Conservation (phyloP, 805 yeast species). For the Henningerozyma blattae region DNA sequence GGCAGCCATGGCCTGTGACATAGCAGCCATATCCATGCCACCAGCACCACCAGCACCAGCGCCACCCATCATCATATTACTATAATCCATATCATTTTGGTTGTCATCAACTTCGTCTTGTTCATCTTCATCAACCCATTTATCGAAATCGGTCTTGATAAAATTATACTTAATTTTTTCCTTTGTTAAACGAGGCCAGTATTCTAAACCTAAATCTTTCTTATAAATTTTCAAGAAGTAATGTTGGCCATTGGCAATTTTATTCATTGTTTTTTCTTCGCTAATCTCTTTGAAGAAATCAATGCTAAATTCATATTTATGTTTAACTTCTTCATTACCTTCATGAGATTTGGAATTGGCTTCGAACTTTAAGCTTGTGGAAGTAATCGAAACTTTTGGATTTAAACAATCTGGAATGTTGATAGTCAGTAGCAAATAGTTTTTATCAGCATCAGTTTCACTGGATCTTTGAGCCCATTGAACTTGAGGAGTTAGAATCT, state of each 20-base stretch:
- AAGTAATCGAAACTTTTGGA: slow-evolving; percentile 49
- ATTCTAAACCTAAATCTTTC: slow-evolving; percentile 64
- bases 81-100: slow-evolving; percentile 25
- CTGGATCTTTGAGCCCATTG: slow-evolving; percentile 96
- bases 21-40: slow-evolving; percentile 19
- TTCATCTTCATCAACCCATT: slow-evolving; percentile 98
- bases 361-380: slow-evolving; percentile 38
- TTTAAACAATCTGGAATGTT: slow-evolving; percentile 54
- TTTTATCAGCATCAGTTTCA: slow-evolving; percentile 58
- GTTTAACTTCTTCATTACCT: slow-evolving; percentile 26
- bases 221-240: slow-evolving; percentile 49
- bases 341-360: slow-evolving; percentile 32
- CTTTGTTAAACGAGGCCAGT: slow-evolving; percentile 92
- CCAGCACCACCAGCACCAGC: slow-evolving; percentile 25
- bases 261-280: slow-evolving; percentile 45
- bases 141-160: slow-evolving; percentile 90
- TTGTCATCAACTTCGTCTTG: slow-evolving; percentile 50
- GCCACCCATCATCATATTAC: slow-evolving; percentile 31
- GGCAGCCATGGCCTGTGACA: slow-evolving; percentile 9
- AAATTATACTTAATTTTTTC: slow-evolving; percentile 69
- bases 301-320: slow-evolving; percentile 48
- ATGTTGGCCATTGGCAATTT: slow-evolving; percentile 41
- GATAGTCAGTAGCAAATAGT: slow-evolving; percentile 64
- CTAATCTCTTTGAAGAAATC: slow-evolving; percentile 73
- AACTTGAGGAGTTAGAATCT: slow-evolving; percentile 36